Conservation (phyloP, 2,329 filamentous ascomycete genomes). For the Stagonosporopsis cucurbitacearum region DNA sequence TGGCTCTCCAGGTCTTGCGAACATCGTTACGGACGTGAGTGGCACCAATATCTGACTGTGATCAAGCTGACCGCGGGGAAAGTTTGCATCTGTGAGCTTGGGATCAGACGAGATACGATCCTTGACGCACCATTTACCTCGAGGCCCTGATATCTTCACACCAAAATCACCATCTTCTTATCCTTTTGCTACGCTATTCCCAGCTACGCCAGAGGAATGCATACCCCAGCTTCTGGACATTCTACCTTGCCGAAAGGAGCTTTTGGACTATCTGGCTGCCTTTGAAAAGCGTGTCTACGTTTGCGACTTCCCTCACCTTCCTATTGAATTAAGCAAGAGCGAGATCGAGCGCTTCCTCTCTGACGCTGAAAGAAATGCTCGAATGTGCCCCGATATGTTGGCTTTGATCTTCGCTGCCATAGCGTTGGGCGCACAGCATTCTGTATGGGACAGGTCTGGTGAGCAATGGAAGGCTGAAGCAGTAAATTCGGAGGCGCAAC, state of each 20-base stretch:
- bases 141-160: conserved; percentile 52
- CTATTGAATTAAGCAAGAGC: conserved; percentile 51
- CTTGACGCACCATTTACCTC: conserved; percentile 53
- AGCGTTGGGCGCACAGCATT: conserved; percentile 56
- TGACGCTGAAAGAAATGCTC: conserved; percentile 51
- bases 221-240: conserved; percentile 47
- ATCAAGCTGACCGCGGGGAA: conserved; percentile 22
- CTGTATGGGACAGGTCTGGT: conserved; percentile 52
- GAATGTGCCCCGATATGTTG: conserved; percentile 56
- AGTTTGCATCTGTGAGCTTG: conserved; percentile 55
- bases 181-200: conserved; percentile 55
- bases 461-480: conserved; percentile 49
- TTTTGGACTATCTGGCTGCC: conserved; percentile 49
- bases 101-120: conserved; percentile 43
- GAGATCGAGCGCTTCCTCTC: conserved; percentile 56
- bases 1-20: conserved; percentile 57
- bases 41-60: not conserved
- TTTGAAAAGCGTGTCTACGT: conserved; percentile 54
- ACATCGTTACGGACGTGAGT: conserved; percentile 55
- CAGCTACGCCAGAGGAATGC: conserved; percentile 42
- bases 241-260: conserved; percentile 49
- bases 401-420: conserved; percentile 57
- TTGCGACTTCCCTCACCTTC: conserved; percentile 55
- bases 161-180: conserved; percentile 47
- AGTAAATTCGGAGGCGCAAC: conserved; percentile 45